Percentiles rank a stretch among this genome's conserved stretches.
Conservation (phyloP, 2,329 filamentous ascomycete species). For the Fusarium virguliforme region DNA sequence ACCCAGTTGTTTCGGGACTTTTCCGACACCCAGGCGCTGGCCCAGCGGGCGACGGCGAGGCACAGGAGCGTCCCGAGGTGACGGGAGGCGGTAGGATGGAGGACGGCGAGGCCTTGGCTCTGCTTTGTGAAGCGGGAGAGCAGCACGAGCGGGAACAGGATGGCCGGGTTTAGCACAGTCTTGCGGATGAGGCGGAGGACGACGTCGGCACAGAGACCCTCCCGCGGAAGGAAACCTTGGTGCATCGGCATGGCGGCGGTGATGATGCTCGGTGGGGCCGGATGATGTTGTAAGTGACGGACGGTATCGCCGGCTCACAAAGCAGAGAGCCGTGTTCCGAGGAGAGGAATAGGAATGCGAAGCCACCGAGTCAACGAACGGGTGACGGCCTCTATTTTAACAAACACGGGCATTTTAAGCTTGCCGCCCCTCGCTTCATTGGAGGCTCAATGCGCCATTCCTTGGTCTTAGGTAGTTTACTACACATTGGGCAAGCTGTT, state of each 20-base stretch:
- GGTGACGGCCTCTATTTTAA: conserved; percentile 11
- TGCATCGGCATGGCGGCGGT: conserved; percentile 59
- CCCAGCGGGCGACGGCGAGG: conserved; percentile 50
- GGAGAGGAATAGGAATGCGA: neutral
- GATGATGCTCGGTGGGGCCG: neutral
- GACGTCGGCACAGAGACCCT: conserved; percentile 74
- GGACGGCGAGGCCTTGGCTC: conserved; percentile 69
- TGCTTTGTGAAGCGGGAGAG: conserved; percentile 75
- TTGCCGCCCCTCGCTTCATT: conserved; percentile 10
- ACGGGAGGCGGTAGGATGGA: conserved; percentile 67
- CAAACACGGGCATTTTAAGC: neutral
- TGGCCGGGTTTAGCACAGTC: conserved; percentile 75
- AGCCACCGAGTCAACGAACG: neutral
- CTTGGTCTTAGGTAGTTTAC: conserved; percentile 12
- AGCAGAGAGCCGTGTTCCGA: conserved; percentile 5
- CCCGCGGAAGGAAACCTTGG: conserved; percentile 68
- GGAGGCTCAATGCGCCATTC: conserved; percentile 35
- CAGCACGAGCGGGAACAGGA: conserved; percentile 76
- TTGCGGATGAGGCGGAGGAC: conserved; percentile 70
- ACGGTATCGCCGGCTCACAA: conserved; percentile 5
- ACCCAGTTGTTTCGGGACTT: conserved; percentile 57
- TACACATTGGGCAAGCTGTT: neutral
- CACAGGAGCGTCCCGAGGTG: conserved; percentile 61
- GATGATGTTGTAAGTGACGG: conserved; percentile 14
- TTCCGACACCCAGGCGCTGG: conserved; percentile 55